Evolutionary conservation across 768 basidiomycete species (phyloP), one percentile per base, ranked within the genome.

Genomic region (Tylopilus cervinicoccineus): DNA sequence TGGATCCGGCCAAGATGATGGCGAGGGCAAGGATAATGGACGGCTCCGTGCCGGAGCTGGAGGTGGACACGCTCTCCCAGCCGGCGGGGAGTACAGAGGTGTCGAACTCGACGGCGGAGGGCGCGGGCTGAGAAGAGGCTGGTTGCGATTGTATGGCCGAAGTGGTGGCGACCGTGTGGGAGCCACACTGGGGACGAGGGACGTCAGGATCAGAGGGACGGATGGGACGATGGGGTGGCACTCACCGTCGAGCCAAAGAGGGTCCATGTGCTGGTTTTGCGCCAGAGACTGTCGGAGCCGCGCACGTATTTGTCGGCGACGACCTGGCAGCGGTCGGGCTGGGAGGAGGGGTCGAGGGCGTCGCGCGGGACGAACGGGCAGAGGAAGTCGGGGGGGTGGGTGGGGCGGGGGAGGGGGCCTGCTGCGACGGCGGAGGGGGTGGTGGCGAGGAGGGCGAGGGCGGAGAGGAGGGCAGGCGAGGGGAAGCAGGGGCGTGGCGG

Each of bases 181-280:
- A 23, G 41, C 48, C 51, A 32, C 57, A 67, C 67, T 66, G 19
- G 26, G 24, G 24, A 34, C 23, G 9, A 19, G n/a, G 7, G 4
- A 17, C 2, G 44, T 28, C 50, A 44, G 51, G 51, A 42, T 29
- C 13, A 22, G 14, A 24, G 20, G 2, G 19, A 32, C 10, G 29
- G 41, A 22, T 4, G 32, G 6, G 36, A 23, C 10, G 28, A 5
- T 10, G 6, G 16, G 26, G 31, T 9, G 3, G 69, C 51, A 59
- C 83, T 78, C 32, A 83, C 71, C 13, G 81, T 78, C n/a, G 81
- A 82, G n/a, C 87, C 86, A 56, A 83, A 86, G 32, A 87, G 66
- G 12, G 81, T 77, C 69, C 83, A 88, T 23, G 61, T 55, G 9
- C 71, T 67, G 2, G 76, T 71, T 61, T 73, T 78, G 36, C 76